Base-by-base conservation (phyloP, 2,329 filamentous ascomycete genomes). In the Aureobasidium subglaciale region DNA sequence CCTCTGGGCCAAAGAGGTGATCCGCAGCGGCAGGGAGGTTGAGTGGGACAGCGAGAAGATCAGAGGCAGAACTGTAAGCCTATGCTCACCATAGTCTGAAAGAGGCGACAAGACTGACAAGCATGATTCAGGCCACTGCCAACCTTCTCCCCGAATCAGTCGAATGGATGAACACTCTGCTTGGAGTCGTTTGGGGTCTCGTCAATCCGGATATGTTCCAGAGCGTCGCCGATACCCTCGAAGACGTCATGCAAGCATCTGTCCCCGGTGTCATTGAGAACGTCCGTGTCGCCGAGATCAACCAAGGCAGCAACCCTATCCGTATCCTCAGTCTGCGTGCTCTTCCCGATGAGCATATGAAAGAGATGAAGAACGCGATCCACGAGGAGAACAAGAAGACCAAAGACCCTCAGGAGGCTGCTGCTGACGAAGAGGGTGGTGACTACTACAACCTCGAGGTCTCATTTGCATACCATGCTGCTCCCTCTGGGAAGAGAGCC, bases 181-280 rank as follows among this genome's bases (percentile, higher is more conserved):
- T 97, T 4, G 82, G 81, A 1, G 81, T 96, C 38, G 79, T 93
- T 40, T 99, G 93, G 93, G 88, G 89, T 0, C 75, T 97, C 4
- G 85, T 96, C 60, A 95, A 97, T 65, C 92, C 93, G 0, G 92
- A 97, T 40, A 95, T 97, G 87, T 93, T 99, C 69, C 77, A 83
- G n/a, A 82, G 83, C 5, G 82, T 96, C 8, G 91, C 91, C n/a
- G 93, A 97, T 67, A 96, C 88, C 11, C 80, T 93, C 5, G 88
- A 93, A 71, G 92, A 97, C 68, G 88, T 97, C 62, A 97, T 97
- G 92, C 90, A 95, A 68, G 92, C 91, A 18, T 96, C 90, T 0
- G 87, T 96, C 0, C 93, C 93, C 0, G 84, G 87, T 1, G 75
- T 97, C 35, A 90, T 99, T 61, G 91, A 97, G 69, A 93, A 96